Evolutionary conservation across 345 rosid species (phyloP).

Genomic region (Boechera retrofracta): DNA sequence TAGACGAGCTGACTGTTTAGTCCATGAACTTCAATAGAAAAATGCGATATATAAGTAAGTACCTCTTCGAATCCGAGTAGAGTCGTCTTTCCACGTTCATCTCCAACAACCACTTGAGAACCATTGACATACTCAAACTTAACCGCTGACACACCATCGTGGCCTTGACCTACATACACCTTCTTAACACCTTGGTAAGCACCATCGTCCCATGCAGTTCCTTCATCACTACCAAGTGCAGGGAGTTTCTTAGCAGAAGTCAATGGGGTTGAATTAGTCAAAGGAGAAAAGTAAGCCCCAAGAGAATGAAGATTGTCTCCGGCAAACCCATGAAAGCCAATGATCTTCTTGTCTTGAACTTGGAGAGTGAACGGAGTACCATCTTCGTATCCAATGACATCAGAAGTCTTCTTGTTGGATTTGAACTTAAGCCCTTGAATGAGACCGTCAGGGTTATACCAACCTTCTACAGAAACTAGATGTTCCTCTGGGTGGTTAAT

Average conservation of each 20-base stretch:
- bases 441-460: slow-evolving; percentile 28
- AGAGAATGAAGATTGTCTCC: slow-evolving; percentile 28
- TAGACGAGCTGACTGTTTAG: background rate
- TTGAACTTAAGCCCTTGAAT: slow-evolving; percentile 30
- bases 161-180: slow-evolving; percentile 29
- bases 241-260: background rate
- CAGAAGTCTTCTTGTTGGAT: slow-evolving; percentile 39
- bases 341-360: slow-evolving; percentile 32
- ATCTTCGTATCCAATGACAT: slow-evolving; percentile 22
- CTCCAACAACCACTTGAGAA: slow-evolving; percentile 2
- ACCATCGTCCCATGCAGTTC: slow-evolving; percentile 41
- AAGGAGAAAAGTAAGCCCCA: slow-evolving; percentile 33
- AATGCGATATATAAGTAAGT: background rate
- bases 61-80: slow-evolving; percentile 36
- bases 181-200: slow-evolving; percentile 18
- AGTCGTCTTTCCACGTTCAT: slow-evolving; percentile 13
- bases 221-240: slow-evolving; percentile 9
- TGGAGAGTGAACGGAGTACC: slow-evolving; percentile 35
- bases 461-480: slow-evolving; percentile 37
- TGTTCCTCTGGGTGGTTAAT: slow-evolving; percentile 43
- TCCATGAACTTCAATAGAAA: background rate
- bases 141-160: slow-evolving; percentile 14
- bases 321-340: slow-evolving; percentile 40
- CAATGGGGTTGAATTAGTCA: background rate
- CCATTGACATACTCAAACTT: slow-evolving; percentile 37